Conservation (phyloP, 2,329 filamentous ascomycete species). For the Aspergillus cejpii region DNA sequence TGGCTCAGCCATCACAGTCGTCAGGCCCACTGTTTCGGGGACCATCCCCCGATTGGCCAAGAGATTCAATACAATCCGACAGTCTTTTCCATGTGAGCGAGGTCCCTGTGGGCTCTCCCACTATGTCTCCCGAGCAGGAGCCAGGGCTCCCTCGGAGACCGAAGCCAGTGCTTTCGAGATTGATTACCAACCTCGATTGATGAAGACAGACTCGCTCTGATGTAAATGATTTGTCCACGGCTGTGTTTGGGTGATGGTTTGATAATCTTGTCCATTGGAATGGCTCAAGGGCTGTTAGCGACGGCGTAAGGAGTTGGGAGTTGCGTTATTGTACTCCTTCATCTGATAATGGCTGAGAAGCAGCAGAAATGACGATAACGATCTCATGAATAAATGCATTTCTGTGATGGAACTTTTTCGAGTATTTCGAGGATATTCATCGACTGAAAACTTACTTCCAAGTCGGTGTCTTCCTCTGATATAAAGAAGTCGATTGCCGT, state of each 20-base stretch:
- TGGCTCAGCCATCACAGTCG: background rate
- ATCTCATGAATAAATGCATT: background rate
- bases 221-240: background rate
- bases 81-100: background rate
- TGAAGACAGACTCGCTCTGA: slow-evolving; percentile 1
- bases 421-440: background rate
- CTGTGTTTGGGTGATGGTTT: background rate
- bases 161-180: slow-evolving; percentile 31
- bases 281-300: background rate
- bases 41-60: background rate
- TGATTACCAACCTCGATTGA: slow-evolving; percentile 32
- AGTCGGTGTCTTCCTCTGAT: background rate
- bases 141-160: slow-evolving; percentile 18
- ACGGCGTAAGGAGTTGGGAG: background rate
- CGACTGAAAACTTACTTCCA: background rate
- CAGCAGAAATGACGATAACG: background rate
- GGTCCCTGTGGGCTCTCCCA: background rate
- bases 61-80: background rate
- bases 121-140: slow-evolving; percentile 3
- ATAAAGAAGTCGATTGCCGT: too few species aligned
- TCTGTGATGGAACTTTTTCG: background rate
- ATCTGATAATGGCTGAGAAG: background rate
- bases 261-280: background rate
- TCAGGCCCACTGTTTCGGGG: background rate
- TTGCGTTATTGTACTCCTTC: background rate